Evolutionary conservation across 2,329 filamentous ascomycete species (phyloP), one percentile per base, ranked within the genome.

Genomic region (Apiospora kogelbergensis): DNA sequence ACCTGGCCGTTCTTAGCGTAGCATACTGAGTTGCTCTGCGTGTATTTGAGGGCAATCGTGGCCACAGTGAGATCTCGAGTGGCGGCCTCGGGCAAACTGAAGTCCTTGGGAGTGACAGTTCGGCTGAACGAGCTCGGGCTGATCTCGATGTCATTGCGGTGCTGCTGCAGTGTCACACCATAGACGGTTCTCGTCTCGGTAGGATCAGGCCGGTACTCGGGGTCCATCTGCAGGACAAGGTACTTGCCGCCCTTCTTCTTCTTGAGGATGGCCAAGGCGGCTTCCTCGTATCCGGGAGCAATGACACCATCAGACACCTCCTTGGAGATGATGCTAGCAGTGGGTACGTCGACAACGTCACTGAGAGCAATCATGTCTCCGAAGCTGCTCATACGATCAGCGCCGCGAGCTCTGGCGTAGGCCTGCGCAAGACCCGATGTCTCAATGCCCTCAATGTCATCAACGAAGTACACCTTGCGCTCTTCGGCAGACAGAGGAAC

Each of bases 171-270:
- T 75, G 88, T 93, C 76, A 99, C 88, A 72, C 96, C 96, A 81
- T 95, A 98, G 69, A 98, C 92, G 26, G 93, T 96, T 74, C 96
- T 90, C 67, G 89, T 90, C 85, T 99, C 96, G 75, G 88, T 91
- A 80, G 94, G 89, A 73, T 90, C 87, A 6, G 96, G 95, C 72
- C 88, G 88, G 83, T 95, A 98, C 74, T 92, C 89, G 67, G 93
- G 90, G 79, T 99, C 94, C 84, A 99, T 98, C 84, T 98, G 90
- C 53, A 98, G 90, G 63, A 98, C 93, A 63, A 98, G 90, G 85
- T 98, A 99, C 81, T 94, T 97, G 78, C 96, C 96, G 68, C 91
- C 95, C 88, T 99, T 99, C 89, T 99, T 99, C 89, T 97, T 98
- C 83, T 90, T 92, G 72, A 99, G 89, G 71, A 99, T 94, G 77